A percentile compares a stretch with the other conserved stretches of the same genome.
phyloP scores from a whole-genome alignment of 106 monocot species.

The Dendrobium huoshanense region DNA sequence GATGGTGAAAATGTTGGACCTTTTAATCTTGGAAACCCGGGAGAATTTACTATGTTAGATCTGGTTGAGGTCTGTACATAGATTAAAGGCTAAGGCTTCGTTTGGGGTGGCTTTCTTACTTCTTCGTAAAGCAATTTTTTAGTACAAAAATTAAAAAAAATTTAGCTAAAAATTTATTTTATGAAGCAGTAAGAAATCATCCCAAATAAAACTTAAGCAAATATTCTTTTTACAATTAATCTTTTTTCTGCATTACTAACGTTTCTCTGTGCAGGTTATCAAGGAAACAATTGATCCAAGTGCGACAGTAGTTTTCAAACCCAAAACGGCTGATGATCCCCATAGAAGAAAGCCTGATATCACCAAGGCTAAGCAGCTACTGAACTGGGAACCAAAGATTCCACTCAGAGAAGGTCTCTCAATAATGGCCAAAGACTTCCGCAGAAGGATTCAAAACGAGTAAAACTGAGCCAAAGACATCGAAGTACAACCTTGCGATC shows the following conservation, averaged over 20 bases:
- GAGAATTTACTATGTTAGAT: conserved; percentile 65
- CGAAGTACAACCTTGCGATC: no score
- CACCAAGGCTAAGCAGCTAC: conserved; percentile 54
- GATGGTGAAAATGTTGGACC: conserved; percentile 50
- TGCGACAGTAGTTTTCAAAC: conserved; percentile 58
- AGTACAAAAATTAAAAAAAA: no score
- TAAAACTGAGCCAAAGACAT: background rate
- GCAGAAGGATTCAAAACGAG: conserved; percentile 13
- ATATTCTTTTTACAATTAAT: background rate
- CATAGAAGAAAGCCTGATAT: conserved; percentile 80
- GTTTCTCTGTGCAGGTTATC: conserved; percentile 39
- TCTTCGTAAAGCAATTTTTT: no score
- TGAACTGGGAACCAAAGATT: conserved; percentile 73
- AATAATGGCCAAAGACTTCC: conserved; percentile 64
- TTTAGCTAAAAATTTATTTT: no score
- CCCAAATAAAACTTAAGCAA: background rate
- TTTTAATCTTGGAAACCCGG: conserved; percentile 52
- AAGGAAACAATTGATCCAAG: conserved; percentile 64
- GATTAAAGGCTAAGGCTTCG: background rate
- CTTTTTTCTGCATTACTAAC: background rate
- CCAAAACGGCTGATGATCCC: conserved; percentile 75
- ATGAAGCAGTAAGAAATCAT: no score
- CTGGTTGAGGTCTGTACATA: conserved; percentile 53
- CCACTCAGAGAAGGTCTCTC: conserved; percentile 58
- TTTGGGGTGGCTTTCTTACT: no score